Base-by-base conservation (phyloP, 164 flowering plant species). In the Magnolia officinalis region DNA sequence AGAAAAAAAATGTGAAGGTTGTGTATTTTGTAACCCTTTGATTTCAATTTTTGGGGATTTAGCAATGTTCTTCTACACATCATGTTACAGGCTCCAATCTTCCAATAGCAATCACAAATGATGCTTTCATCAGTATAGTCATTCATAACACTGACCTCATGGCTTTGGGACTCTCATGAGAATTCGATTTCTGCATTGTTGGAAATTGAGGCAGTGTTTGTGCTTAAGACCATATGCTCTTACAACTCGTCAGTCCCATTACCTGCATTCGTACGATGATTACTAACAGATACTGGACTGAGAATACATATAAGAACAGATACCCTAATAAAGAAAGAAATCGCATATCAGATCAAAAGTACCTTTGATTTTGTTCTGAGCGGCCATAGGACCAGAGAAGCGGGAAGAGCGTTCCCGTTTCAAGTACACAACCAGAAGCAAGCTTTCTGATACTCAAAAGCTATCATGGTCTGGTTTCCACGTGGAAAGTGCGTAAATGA, bases 401-500 rank as follows among this genome's bases (percentile, higher is more conserved):
- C 4, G 31, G 45, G 49, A 19, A 19, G 55, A 49, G 72, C 21
- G 14, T 70, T 68, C 72, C 7, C 26, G 2, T 70, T 16, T 19
- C 9, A 63, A 23, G 31, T 16, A 16, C 21, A 70, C 63, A 8
- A 18, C 20, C 1, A 55, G 24, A 55, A 55, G 10, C 74, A 72
- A 52, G 37, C 63, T 23, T 70, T 59, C 55, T 26, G 37, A 55
- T 29, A 59, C n/a, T 55, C 29, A 61, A 68, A 2, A 16, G 58
- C 14, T 51, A 55, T 31, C 19, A 6, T 51, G 29, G 37, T 75
- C 20, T 26, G 78, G 78, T 31, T 20, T 59, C 97, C 97, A 93
- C 73, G 79, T 76, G 50, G 94, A 87, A 59, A 90, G 78, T 29
- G 96, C 94, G 71, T 82, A 84, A 16, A 86, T 79, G 20, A 86